Evolutionary conservation across 352 stramenopile species (phyloP), one percentile per base, ranked within the genome.

Genomic region (Phytopythium cucurbitacearum): DNA sequence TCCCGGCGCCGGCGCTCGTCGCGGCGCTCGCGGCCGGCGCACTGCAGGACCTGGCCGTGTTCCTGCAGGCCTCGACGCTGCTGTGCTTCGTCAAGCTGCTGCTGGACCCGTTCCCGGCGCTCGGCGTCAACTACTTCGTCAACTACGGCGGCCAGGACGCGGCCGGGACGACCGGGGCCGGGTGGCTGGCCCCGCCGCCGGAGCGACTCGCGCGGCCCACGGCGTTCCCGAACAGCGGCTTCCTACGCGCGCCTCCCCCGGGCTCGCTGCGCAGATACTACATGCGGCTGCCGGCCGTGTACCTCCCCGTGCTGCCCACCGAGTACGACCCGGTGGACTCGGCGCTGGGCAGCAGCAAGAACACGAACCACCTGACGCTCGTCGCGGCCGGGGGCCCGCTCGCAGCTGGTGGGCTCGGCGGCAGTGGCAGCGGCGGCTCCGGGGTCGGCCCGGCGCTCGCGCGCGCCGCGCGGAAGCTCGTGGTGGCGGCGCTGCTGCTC

Each of bases 81-180:
- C 84, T 89, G 40, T 83, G 75, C 56, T 49, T 89, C 15, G 74
- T 87, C 12, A 89, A 89, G 56, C 60, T 85, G 35, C 61, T 87
- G 39, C 63, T 87, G 28, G 71, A 87, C 60, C 37, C 28, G 11
- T 39, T 35, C 32, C 32, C 49, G 15, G 38, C 38, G 12, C 5
- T 35, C n/a, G 35, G 21, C 21, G 21, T 28, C 21, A 28, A 28
- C 21, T 28, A 28, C 21, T 28, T 28, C 21, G 21, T 28, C 21
- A 28, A 28, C 21, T 28, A 28, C 21, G 21, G 21, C 21, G 21
- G 21, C 21, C 21, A 28, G 21, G 21, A 28, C 21, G 21, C 21
- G 21, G 21, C 21, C 1, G 21, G 21, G 21, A 28, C 21, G 21
- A 28, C 21, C 1, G 21, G 21, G 21, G 21, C 21, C 21, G 21